These are phyloP conservation scores for Lyophyllum shimeji DNA, from an alignment of 768 basidiomycete genomes.

Conservation along the genomic window DNA sequence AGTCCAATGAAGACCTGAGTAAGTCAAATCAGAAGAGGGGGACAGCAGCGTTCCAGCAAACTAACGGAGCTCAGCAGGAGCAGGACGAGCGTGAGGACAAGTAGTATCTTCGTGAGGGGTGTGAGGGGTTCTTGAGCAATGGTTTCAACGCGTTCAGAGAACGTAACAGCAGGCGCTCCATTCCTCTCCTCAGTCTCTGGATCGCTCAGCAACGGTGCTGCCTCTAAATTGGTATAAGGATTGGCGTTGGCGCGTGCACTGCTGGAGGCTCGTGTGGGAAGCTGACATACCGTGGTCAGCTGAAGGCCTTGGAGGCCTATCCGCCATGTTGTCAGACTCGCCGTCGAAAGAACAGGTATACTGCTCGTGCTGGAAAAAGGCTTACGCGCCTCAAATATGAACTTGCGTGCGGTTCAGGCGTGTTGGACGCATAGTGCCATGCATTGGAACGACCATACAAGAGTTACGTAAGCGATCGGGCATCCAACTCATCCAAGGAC, in stretches of 20 bases:
- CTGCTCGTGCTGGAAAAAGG: background rate
- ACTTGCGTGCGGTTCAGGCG: slow-evolving; percentile 1
- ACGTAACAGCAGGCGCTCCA: slow-evolving; percentile 25
- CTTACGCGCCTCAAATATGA: slow-evolving; percentile 1
- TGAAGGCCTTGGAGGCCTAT: slow-evolving; percentile 51
- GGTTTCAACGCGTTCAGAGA: slow-evolving; percentile 49
- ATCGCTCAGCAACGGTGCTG: slow-evolving; percentile 62
- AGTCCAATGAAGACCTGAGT: slow-evolving; percentile 85
- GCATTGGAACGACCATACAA: background rate
- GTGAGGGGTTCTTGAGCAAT: slow-evolving; percentile 79
- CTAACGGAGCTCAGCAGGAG: slow-evolving; percentile 72
- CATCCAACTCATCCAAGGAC: background rate
- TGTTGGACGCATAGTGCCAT: background rate
- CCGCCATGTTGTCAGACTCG: slow-evolving; percentile 42
- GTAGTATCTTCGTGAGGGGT: slow-evolving; percentile 78
- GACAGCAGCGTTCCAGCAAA: background rate
- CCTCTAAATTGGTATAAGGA: slow-evolving; percentile 41
- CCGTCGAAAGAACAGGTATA: background rate
- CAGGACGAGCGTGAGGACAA: slow-evolving; percentile 71
- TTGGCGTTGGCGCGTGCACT: background rate
- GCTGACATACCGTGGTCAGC: slow-evolving; percentile 51
- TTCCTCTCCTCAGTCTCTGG: slow-evolving; percentile 36
- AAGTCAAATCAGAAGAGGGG: background rate
- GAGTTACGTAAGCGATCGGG: background rate
- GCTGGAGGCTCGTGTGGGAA: background rate